Conservation (phyloP, 371 early-diverging fungal genomes). For the Racocetra persica region DNA sequence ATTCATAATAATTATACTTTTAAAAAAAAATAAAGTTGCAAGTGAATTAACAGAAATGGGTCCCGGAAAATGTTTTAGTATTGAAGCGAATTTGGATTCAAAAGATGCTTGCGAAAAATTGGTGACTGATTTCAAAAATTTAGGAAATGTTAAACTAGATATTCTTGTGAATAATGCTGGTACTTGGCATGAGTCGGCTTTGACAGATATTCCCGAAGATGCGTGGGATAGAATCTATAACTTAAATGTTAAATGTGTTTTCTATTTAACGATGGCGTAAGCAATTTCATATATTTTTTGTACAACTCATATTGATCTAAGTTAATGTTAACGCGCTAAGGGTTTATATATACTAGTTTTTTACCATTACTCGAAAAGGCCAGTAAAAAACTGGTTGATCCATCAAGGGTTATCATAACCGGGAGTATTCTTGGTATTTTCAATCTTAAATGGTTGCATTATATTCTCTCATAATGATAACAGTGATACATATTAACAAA, state of each 20-base stretch:
- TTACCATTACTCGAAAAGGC: slow-evolving; percentile 32
- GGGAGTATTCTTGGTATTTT: neutral
- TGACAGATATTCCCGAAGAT: slow-evolving; percentile 1
- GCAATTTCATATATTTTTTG: neutral
- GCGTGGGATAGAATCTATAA: neutral
- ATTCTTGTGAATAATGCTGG: slow-evolving; percentile 33
- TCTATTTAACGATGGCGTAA: slow-evolving; percentile 32
- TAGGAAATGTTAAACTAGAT: slow-evolving; percentile 55
- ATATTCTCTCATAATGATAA: too few relatives aligned
- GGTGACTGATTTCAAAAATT: slow-evolving; percentile 63
- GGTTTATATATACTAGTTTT: neutral
- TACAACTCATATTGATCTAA: too few relatives aligned
- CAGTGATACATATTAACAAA: too few relatives aligned
- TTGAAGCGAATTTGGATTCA: slow-evolving; percentile 81
- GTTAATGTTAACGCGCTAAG: too few relatives aligned
- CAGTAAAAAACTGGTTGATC: slow-evolving; percentile 24
- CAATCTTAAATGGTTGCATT: neutral
- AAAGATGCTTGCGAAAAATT: slow-evolving; percentile 67
- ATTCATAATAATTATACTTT: slow-evolving; percentile 54
- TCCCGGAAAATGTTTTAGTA: slow-evolving; percentile 69
- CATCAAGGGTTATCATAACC: slow-evolving; percentile 26
- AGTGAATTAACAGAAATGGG: slow-evolving; percentile 46
- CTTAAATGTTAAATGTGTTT: slow-evolving; percentile 30
- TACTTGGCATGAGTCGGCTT: neutral
- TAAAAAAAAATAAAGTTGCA: too few relatives aligned